These are phyloP conservation scores for Rhodotorula diobovata DNA, from an alignment of 768 basidiomycete genomes.

Conservation along the genomic window DNA sequence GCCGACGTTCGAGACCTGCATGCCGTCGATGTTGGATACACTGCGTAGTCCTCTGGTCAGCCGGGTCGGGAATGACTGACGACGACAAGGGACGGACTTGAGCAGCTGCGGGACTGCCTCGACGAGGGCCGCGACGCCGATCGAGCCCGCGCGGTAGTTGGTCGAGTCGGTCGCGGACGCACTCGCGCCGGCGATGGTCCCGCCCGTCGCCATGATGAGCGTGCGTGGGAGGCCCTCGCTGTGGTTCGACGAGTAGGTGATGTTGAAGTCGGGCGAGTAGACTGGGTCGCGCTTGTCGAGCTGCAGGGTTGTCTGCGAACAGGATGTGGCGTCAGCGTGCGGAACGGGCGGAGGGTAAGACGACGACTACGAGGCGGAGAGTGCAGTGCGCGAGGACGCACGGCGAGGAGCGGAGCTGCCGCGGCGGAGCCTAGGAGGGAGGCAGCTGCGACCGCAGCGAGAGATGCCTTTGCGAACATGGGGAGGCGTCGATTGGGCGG, in stretches of 20 bases:
- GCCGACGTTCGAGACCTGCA: constrained; percentile 37
- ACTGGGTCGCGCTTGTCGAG: not conserved
- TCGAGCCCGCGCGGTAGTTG: constrained; percentile 1
- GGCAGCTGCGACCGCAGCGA: not conserved
- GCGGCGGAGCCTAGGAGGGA: not conserved
- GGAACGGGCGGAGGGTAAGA: not conserved
- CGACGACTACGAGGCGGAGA: not conserved
- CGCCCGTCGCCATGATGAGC: constrained; percentile 29
- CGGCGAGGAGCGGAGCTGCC: not conserved
- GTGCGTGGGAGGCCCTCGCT: constrained; percentile 16
- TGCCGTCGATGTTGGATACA: constrained; percentile 35
- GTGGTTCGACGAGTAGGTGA: constrained; percentile 15
- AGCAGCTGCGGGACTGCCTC: constrained; percentile 5
- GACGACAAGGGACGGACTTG: not conserved
- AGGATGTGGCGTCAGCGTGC: not conserved
- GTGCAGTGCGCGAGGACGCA: not conserved
- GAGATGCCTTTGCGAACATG: not conserved
- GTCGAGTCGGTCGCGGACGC: not conserved
- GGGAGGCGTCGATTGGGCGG: no score
- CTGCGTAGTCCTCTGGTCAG: no score
- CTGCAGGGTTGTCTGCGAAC: not conserved
- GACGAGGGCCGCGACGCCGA: constrained; percentile 5
- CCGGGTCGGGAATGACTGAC: no score
- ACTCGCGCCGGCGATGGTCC: constrained; percentile 1
- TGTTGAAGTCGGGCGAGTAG: constrained; percentile 1